Percentiles rank a stretch among this genome's conserved stretches.
These are phyloP conservation scores for Teratosphaeria gauchensis DNA, from an alignment of 2,329 filamentous ascomycete species.

Conservation along the genomic window DNA sequence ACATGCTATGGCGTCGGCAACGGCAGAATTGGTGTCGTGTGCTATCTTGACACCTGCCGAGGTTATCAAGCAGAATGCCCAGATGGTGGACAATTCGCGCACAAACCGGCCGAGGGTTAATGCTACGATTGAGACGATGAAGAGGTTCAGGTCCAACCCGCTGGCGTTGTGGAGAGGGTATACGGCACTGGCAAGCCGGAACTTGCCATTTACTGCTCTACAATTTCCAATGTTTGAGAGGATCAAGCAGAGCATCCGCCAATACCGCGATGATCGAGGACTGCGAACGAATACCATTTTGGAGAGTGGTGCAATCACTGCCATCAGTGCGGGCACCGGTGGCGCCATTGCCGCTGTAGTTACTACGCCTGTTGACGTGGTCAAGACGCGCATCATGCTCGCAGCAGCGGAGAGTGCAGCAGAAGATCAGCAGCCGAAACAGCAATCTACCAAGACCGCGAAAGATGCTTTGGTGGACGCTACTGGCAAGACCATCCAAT, in stretches of 20 bases:
- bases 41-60: slow-evolving; percentile 80
- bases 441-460: slow-evolving; percentile 8
- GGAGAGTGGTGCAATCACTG: slow-evolving; percentile 64
- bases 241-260: slow-evolving; percentile 46
- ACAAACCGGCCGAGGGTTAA: slow-evolving; percentile 25
- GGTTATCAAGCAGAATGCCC: slow-evolving; percentile 88
- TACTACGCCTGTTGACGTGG: slow-evolving; percentile 83
- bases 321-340: slow-evolving; percentile 60
- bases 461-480: slow-evolving; percentile 28
- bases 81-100: slow-evolving; percentile 54
- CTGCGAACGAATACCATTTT: slow-evolving; percentile 38
- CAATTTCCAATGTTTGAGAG: slow-evolving; percentile 83
- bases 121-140: slow-evolving; percentile 48
- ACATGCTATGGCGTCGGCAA: slow-evolving; percentile 62
- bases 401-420: slow-evolving; percentile 39
- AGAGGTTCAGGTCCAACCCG: slow-evolving; percentile 46
- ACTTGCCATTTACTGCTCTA: slow-evolving; percentile 77
- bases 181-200: slow-evolving; percentile 68
- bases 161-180: slow-evolving; percentile 60
- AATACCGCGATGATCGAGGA: slow-evolving; percentile 32
- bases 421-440: slow-evolving; percentile 12
- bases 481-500: slow-evolving; percentile 29
- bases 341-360: slow-evolving; percentile 66
- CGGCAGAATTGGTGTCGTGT: slow-evolving; percentile 76
- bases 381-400: slow-evolving; percentile 87